Conservation (phyloP, 495 filamentous ascomycete species). For the Ascobolus immersus region DNA sequence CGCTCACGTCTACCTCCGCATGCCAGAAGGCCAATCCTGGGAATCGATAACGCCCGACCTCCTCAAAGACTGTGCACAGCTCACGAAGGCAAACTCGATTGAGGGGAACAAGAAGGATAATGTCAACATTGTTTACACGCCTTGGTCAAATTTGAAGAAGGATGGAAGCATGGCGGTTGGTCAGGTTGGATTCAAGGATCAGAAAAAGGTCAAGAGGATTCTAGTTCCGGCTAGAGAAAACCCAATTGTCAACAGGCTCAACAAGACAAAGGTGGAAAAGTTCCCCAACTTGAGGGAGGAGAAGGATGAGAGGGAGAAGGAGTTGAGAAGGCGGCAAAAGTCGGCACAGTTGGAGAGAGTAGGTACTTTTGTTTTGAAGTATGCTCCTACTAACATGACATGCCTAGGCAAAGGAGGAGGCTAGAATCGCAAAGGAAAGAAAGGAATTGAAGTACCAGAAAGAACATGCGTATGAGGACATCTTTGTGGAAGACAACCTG, state of each 20-base stretch:
- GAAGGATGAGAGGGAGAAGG: slow-evolving; percentile 45
- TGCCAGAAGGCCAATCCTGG: slow-evolving; percentile 63
- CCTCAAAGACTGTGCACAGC: slow-evolving; percentile 65
- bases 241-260: slow-evolving; percentile 75
- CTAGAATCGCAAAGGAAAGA: slow-evolving; percentile 45
- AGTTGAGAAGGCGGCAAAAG: slow-evolving; percentile 42
- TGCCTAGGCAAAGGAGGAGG: slow-evolving; percentile 51
- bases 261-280: slow-evolving; percentile 78
- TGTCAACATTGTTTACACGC: slow-evolving; percentile 84
- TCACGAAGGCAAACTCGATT: slow-evolving; percentile 97
- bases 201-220: slow-evolving; percentile 55
- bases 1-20: slow-evolving; percentile 80
- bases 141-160: slow-evolving; percentile 91
- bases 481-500: slow-evolving; percentile 38
- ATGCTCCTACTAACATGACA: not conserved
- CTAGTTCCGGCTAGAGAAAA: slow-evolving; percentile 58
- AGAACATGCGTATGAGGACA: slow-evolving; percentile 81
- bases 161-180: slow-evolving; percentile 88
- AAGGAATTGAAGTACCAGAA: slow-evolving; percentile 78
- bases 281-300: slow-evolving; percentile 57
- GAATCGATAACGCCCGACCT: slow-evolving; percentile 52
- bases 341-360: slow-evolving; percentile 39
- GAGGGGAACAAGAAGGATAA: slow-evolving; percentile 99
- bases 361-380: slow-evolving; percentile 12
- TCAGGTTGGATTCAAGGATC: slow-evolving; percentile 85